Base-by-base conservation (phyloP, 345 rosid species). In the Trapa bicornis region DNA sequence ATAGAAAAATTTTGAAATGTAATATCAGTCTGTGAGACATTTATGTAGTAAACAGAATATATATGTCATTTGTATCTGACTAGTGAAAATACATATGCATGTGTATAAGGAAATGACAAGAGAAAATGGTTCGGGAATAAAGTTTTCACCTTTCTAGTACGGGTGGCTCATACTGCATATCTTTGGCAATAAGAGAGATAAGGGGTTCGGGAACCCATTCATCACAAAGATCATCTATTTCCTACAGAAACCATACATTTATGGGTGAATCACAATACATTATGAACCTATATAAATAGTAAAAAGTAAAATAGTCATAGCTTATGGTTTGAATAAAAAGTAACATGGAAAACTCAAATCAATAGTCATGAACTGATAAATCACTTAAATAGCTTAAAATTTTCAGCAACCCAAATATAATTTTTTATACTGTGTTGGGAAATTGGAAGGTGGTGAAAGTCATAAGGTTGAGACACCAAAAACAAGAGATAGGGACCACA, bases 141-240 rank as follows among this genome's bases (percentile, higher is more conserved):
- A 11, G 45, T 47, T 29, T 70, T 68, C 67, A 91, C 96, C 99
- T 86, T 76, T 95, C 96, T 73, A 95, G 73, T 58, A 87, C 87
- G 13, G 96, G 97, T 37, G 96, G 84, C 61, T 91, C 87, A 69
- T 69, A 77, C 58, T 22, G 78, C 96, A 87, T 86, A 43, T 87
- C 94, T 66, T 91, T 75, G 2, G 80, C 77, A 65, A 87, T 81
- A 35, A 86, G 81, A 42, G 99, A 96, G 79, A 89, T 94, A 64
- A 91, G 96, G 38, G 97, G 73, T 67, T 91, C 94, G 37, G 97
- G 99, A 75, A 84, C 87, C 99, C 99, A 91, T 58, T 95, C 97
- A 64, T 86, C 85, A 75, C 97, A 94, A 62, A 95, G 80, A 70
- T 95, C 97, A 78, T 87, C 99, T 73, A 91, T 91, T 86, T 95